A percentile compares a stretch with the other conserved stretches of the same genome.
These are phyloP conservation scores for Aspergillus terreus DNA, from an alignment of 2,329 filamentous ascomycete species.

Conservation along the genomic window DNA sequence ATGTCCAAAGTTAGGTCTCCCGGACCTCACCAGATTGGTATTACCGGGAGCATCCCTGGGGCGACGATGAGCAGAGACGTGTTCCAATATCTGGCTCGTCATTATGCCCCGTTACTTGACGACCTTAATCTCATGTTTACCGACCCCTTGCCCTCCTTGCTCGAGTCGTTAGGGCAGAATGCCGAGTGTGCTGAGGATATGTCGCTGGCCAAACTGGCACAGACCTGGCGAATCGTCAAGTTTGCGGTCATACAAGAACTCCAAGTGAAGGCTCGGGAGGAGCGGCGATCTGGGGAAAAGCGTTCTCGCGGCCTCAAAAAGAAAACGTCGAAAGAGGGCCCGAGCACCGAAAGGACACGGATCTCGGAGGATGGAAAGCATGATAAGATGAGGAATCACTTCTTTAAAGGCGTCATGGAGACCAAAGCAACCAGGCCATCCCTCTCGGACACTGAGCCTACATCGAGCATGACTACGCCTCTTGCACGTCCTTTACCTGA, in stretches of 20 bases:
- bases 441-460: constrained; percentile 44
- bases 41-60: constrained; percentile 49
- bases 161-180: constrained; percentile 51
- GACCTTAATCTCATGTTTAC: constrained; percentile 19
- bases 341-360: constrained; percentile 22
- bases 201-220: constrained; percentile 50
- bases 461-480: constrained; percentile 55
- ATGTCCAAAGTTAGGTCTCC: constrained; percentile 41
- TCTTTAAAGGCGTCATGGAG: constrained; percentile 43
- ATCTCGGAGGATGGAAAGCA: constrained; percentile 28
- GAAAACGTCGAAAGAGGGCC: constrained; percentile 28
- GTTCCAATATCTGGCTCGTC: constrained; percentile 41
- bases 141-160: constrained; percentile 29
- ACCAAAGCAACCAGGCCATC: constrained; percentile 20
- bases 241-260: constrained; percentile 50
- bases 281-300: constrained; percentile 20
- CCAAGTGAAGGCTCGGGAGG: constrained; percentile 35
- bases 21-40: constrained; percentile 45
- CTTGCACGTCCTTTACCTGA: constrained; percentile 49
- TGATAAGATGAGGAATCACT: constrained; percentile 38
- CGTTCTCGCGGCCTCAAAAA: constrained; percentile 20
- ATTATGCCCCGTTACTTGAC: constrained; percentile 40
- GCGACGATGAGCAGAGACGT: constrained; percentile 38
- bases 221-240: constrained; percentile 58
- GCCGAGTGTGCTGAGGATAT: constrained; percentile 50